A percentile compares a stretch with the other conserved stretches of the same genome.
These are phyloP conservation scores for Kickxella alabastrina DNA, from an alignment of 192 early-diverging fungal genomes.

Conservation along the genomic window DNA sequence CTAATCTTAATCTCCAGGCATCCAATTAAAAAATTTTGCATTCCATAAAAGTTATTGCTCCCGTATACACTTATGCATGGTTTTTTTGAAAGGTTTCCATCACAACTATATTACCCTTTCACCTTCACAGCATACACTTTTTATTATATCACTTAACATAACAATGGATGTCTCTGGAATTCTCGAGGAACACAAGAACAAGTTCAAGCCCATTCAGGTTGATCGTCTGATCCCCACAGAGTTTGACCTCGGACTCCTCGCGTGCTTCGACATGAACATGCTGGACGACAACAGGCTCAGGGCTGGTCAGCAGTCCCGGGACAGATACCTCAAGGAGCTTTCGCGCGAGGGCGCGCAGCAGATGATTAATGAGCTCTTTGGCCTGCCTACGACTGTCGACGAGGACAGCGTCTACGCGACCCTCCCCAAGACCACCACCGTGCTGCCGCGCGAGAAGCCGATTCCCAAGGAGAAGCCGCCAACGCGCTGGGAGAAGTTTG, in stretches of 20 bases:
- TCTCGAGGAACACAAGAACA: conserved; percentile 63
- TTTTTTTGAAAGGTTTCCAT: no score
- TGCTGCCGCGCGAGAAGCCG: conserved; percentile 87
- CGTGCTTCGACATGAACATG: conserved; percentile 80
- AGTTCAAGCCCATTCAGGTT: conserved; percentile 73
- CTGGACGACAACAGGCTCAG: conserved; percentile 56
- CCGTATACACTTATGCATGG: no score
- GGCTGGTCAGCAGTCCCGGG: conserved; percentile 18
- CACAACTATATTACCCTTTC: no score
- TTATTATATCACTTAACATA: conserved; percentile 15
- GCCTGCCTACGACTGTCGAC: conserved; percentile 62
- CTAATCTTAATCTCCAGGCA: no score
- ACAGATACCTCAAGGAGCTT: conserved; percentile 63
- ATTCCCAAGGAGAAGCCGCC: conserved; percentile 82
- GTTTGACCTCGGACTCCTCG: conserved; percentile 82
- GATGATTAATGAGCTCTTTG: conserved; percentile 85
- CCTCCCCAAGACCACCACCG: conserved; percentile 64
- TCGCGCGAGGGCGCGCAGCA: conserved; percentile 81
- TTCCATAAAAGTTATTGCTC: no score
- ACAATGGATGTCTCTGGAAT: conserved; percentile 66
- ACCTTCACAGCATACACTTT: no score
- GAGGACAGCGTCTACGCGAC: conserved; percentile 74
- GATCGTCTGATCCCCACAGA: conserved; percentile 80
- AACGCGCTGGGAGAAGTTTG: conserved; percentile 99
- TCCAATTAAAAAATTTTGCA: no score